Evolutionary conservation across 768 basidiomycete species (phyloP), one percentile per base, ranked within the genome.

Genomic region (Tylopilus rubrobrunneus): DNA sequence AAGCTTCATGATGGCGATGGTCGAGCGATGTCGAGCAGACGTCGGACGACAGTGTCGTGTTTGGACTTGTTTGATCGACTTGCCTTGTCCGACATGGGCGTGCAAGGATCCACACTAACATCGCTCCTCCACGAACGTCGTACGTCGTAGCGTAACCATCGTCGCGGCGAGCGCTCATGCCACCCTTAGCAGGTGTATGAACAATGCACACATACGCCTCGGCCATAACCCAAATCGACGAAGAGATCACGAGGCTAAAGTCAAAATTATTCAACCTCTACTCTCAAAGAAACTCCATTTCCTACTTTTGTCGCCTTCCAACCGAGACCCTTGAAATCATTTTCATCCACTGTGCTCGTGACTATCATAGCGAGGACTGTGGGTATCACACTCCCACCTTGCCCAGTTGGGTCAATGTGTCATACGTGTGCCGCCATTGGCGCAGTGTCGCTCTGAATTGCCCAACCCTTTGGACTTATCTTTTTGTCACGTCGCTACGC

Each of bases 1-100:
- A 73, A 91, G 86, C 84, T 91, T 89, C 88, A 89, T 90, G 65
- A 60, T 77, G 66, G 56, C 57, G 62, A 65, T 62, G 47, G 60
- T 64, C 61, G 49, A 66, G 51, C 40, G 64, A 67, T 66, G 56
- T 58, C 19, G 31, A 21, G 15, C 51, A 59, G 55, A 39, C 44
- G 19, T 19, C 19, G 19, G 45, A 49, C 40, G 25, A 31, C 11
- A 29, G 46, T 47, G 60, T 52, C 45, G 25, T 62, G 15, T 66
- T 67, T 65, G 60, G 48, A 39, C 12, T 36, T 66, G 53, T 67
- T 67, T 65, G 51, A 17, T 48, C 9, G 46, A 36, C 34, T 19
- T 19, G 19, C 19, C 33, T 34, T 34, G 33, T 34, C 33, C 33
- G 2, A 34, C 33, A 9, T 19, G 19, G 31, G 31, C 31, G 11